Conservation (phyloP, 805 yeast species). For the Lipomyces japonicus region DNA sequence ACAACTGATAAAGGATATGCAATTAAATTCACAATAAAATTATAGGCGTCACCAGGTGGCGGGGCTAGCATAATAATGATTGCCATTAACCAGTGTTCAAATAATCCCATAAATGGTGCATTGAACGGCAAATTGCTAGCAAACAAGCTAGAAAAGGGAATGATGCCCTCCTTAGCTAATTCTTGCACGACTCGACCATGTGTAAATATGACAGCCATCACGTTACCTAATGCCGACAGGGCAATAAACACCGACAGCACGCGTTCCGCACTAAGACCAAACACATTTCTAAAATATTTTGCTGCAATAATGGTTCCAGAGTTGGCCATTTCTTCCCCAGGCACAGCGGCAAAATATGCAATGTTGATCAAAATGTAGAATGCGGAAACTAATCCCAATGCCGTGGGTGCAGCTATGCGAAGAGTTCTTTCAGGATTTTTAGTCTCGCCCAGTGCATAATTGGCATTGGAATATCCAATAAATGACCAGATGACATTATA, state of each 20-base stretch:
- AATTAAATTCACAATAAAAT: conserved; percentile 72
- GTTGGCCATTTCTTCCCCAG: conserved; percentile 44
- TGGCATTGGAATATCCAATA: neutral
- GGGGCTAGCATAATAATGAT: conserved; percentile 70
- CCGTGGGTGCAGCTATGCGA: conserved; percentile 69
- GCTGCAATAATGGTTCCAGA: conserved; percentile 76
- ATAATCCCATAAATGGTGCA: conserved; percentile 68
- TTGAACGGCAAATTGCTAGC: conserved; percentile 69
- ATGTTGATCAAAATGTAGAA: conserved; percentile 73
- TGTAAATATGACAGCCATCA: conserved; percentile 71
- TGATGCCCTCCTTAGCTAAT: conserved; percentile 74
- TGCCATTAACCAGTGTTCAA: conserved; percentile 75
- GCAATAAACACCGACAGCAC: conserved; percentile 81
- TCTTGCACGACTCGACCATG: conserved; percentile 80
- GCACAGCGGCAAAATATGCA: conserved; percentile 56
- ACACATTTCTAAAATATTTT: conserved; percentile 68
- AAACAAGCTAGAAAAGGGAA: conserved; percentile 71
- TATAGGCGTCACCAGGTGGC: conserved; percentile 85
- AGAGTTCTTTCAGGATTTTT: conserved; percentile 68
- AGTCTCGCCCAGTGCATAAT: conserved; percentile 44
- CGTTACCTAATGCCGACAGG: conserved; percentile 77
- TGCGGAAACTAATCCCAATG: conserved; percentile 56
- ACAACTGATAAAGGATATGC: conserved; percentile 79
- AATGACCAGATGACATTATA: conserved; percentile 45
- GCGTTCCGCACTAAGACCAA: conserved; percentile 61